phyloP scores from a whole-genome alignment of 148 eudicot species.

The Euryodendron excelsum region DNA sequence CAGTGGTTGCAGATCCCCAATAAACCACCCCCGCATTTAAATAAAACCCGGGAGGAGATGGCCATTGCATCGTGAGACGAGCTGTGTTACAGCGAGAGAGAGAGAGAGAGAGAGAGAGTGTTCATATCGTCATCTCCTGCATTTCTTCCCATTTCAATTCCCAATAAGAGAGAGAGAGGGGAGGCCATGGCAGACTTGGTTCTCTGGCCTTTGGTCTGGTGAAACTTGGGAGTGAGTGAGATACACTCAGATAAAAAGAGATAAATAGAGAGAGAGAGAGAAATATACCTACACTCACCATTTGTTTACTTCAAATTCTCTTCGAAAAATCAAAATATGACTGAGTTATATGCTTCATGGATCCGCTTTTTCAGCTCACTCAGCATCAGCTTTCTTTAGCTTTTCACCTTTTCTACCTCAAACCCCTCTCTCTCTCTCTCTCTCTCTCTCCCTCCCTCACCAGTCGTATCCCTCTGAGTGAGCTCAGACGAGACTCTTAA shows the following conservation, averaged over 20 bases:
- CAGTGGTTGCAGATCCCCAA: no score
- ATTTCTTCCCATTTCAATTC: constrained; percentile 4
- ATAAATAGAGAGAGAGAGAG: neutral
- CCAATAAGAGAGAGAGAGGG: neutral
- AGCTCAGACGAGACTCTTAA: neutral
- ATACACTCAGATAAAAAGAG: neutral
- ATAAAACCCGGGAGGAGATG: no score
- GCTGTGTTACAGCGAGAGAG: no score
- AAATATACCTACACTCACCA: neutral
- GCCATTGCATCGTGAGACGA: no score
- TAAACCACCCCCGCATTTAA: no score
- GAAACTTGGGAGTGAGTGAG: constrained; percentile 19
- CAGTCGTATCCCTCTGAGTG: neutral
- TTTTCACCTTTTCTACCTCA: neutral
- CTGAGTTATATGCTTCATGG: constrained; percentile 16
- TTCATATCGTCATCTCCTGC: constrained; percentile 6
- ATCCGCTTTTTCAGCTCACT: constrained; percentile 25
- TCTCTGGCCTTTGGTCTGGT: constrained; percentile 6
- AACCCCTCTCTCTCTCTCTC: neutral
- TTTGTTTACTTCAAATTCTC: constrained; percentile 4
- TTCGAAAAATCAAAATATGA: neutral
- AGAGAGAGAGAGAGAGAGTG: neutral
- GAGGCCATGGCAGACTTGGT: neutral
- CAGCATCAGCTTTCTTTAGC: neutral
- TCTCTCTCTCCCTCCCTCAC: neutral